Base-by-base conservation (phyloP, 148 eudicot genomes). In the Chenopodium album region DNA sequence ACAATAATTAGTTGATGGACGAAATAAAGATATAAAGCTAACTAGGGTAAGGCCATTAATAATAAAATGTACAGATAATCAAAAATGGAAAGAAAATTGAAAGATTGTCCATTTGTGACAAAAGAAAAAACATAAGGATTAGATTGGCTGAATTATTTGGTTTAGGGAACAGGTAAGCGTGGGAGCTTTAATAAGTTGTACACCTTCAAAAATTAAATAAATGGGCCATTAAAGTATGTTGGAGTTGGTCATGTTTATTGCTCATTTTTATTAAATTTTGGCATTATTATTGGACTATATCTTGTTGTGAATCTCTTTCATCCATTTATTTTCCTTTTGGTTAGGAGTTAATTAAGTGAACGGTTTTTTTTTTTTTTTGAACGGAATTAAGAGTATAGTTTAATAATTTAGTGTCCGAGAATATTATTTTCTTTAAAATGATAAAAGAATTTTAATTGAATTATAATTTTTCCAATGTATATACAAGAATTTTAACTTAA, bases 221-320 rank as follows among this genome's bases (percentile, higher is more conserved):
- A 76, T 76, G 75, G 79, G 50, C 75, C 60, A 68, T 54, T 69
- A 76, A 75, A 76, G 74, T 29, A 76, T 76, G 76, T 54, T 68
- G 83, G 59, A 47, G 60, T 82, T 76, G 71, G 71, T 82, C 84
- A 82, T 69, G 26, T 50, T 75, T 37, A 65, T 81, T 46, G 23
- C 56, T 65, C 10, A 56, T 23, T 52, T 22, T 29, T 7, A 17
- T 29, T 34, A 29, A 63, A 48, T 66, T 20, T 2, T 48, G 41
- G 44, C 50, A 64, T 64, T 29, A 75, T 48, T 47, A 48, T 50
- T 50, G 54, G 54, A 50, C 14, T 50, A 48, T 5, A 41, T 41
- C 52, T 48, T 9, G 68, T 0, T 23, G 78, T 34, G 47, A 26
- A 74, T 41, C 82, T 73, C 31, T 78, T 26, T 73, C 47, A 17